Evolutionary conservation across 169 alveolate genomes (phyloP), one percentile per base, ranked within the genome.

Genomic region (Theileria parva): DNA sequence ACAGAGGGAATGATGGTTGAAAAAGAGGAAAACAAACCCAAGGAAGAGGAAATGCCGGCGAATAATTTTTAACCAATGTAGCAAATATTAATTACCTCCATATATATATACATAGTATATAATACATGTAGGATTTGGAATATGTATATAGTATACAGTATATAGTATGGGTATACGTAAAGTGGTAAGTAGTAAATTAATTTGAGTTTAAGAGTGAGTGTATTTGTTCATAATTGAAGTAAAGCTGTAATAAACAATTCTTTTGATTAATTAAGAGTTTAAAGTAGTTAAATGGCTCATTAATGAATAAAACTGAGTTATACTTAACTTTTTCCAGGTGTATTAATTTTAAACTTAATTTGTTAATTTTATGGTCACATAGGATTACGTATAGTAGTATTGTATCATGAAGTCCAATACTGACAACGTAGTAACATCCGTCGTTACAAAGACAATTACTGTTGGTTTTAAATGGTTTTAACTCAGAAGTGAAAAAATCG

Each of bases 1-100:
- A 92, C 96, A 64, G 98, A 89, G 88, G 95, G 91, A 80, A 92
- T 96, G 97, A 95, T 93, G 96, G 95, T 93, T 28, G 95, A 91
- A 64, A 92, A 91, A 85, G 95, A 91, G 69, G 89, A 94, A 63
- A 79, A 86, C 77, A 73, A 87, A 80, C 60, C 97, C 95, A 19
- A 70, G 34, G 77, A 51, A 0, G 89, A 76, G 34, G 74, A 71
- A 21, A 71, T 8, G 13, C 28, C 74, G 8, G 55, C 25, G 13
- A 71, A 66, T 37, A 37, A 37, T 37, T 37, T 37, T 37, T 37
- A 37, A 37, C 48, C 48, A 37, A 37, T 37, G 48, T 37, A 37
- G 48, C 8, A 6, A 37, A 37, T 37, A 8, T 8, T 37, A n/a
- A n/a, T n/a, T n/a, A n/a, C n/a, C n/a, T n/a, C n/a, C n/a, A n/a